A percentile compares a stretch with the other conserved stretches of the same genome.
phyloP scores from a whole-genome alignment of 1,284 basidiomycete genomes.

The Trichosporon faecale region DNA sequence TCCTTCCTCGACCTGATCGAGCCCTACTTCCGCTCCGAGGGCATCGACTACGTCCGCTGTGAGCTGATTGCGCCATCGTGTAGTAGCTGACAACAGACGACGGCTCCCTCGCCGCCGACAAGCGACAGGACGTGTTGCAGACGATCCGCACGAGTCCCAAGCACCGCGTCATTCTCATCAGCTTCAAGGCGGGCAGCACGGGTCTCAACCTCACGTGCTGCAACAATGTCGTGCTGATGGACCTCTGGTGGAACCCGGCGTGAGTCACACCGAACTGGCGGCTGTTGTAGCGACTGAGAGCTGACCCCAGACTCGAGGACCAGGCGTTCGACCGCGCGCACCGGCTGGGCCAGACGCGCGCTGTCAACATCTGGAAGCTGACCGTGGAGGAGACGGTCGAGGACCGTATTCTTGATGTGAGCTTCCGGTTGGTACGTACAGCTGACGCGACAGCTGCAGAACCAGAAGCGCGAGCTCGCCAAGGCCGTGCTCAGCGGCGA shows the following conservation, averaged over 20 bases:
- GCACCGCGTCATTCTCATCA: slow-evolving; percentile 80
- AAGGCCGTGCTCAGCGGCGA: slow-evolving; percentile 82
- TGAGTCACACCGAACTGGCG: no score
- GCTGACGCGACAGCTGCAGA: slow-evolving; percentile 66
- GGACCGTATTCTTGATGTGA: slow-evolving; percentile 57
- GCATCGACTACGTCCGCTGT: slow-evolving; percentile 79
- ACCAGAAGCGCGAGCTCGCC: slow-evolving; percentile 79
- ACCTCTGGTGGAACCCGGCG: slow-evolving; percentile 93
- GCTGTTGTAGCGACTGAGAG: no score
- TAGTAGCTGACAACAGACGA: slow-evolving; percentile 61
- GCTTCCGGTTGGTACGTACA: neutral
- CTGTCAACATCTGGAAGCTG: slow-evolving; percentile 90
- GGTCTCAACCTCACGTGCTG: slow-evolving; percentile 92
- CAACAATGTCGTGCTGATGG: slow-evolving; percentile 87
- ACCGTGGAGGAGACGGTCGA: slow-evolving; percentile 86
- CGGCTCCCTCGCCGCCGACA: slow-evolving; percentile 72
- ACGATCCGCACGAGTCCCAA: slow-evolving; percentile 64
- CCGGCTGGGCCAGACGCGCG: slow-evolving; percentile 75
- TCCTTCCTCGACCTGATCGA: slow-evolving; percentile 83
- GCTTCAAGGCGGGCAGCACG: slow-evolving; percentile 92
- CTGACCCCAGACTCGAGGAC: slow-evolving; percentile 58
- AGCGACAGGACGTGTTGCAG: slow-evolving; percentile 70
- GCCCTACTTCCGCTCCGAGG: slow-evolving; percentile 67
- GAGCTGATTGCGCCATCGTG: slow-evolving; percentile 49
- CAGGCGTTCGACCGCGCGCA: slow-evolving; percentile 94